Percentiles rank a stretch among this genome's conserved stretches.
phyloP scores from a whole-genome alignment of 2,329 filamentous ascomycete genomes.

The Alternaria angustiovoidea region DNA sequence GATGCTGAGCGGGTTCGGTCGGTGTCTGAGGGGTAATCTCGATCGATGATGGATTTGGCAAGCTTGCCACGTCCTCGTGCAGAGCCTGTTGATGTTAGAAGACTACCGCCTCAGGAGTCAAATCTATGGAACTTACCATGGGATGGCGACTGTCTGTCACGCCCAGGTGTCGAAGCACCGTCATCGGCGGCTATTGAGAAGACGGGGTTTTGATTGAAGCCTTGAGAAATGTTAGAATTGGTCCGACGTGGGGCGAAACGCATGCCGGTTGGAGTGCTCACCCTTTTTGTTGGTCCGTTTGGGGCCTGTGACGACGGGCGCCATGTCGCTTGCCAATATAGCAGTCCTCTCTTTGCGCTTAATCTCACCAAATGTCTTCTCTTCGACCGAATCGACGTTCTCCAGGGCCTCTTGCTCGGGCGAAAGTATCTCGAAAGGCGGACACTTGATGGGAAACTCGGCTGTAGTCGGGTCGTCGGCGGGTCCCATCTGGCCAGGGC shows the following conservation, averaged over 20 bases:
- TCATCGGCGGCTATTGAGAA: conserved; percentile 53
- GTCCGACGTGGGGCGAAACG: neutral
- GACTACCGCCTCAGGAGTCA: neutral
- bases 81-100: conserved; percentile 36
- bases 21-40: conserved; percentile 54
- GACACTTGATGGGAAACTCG: conserved; percentile 65
- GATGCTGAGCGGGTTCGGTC: conserved; percentile 58
- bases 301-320: conserved; percentile 66
- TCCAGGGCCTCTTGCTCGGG: conserved; percentile 71
- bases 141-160: conserved; percentile 52
- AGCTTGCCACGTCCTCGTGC: conserved; percentile 47
- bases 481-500: conserved; percentile 58
- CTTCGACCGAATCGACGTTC: conserved; percentile 76
- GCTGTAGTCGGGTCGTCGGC: conserved; percentile 49
- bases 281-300: conserved; percentile 60
- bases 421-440: conserved; percentile 70
- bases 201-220: conserved; percentile 53
- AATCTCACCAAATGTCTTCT: conserved; percentile 73
- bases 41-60: conserved; percentile 44
- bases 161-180: conserved; percentile 50
- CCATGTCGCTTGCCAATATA: conserved; percentile 79
- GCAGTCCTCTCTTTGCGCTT: conserved; percentile 76
- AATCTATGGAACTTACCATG: conserved; percentile 34
- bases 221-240: conserved; percentile 27
- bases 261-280: conserved; percentile 19